Evolutionary conservation across 495 filamentous ascomycete species (phyloP).

Genomic region (Wilcoxina mikolae): DNA sequence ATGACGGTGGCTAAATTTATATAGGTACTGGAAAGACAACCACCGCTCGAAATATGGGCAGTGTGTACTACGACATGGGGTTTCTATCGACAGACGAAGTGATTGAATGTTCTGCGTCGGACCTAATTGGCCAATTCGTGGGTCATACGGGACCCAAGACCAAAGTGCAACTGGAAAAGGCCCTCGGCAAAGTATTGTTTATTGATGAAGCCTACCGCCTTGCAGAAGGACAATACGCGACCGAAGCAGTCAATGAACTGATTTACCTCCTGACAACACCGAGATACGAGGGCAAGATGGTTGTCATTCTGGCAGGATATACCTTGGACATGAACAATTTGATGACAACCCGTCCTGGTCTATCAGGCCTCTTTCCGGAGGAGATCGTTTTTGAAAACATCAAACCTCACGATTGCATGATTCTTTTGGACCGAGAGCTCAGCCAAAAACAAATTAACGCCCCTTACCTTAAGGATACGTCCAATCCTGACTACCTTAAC

Average conservation of each 20-base stretch:
- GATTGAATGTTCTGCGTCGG: constrained; percentile 45
- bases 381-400: constrained; percentile 37
- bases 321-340: constrained; percentile 53
- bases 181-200: constrained; percentile 48
- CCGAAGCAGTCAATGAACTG: constrained; percentile 61
- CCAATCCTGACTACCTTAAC: constrained; percentile 8
- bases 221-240: constrained; percentile 42
- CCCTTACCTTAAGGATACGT: constrained; percentile 4
- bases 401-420: constrained; percentile 34
- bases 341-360: constrained; percentile 45
- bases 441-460: constrained; percentile 10
- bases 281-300: constrained; percentile 45
- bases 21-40: constrained; percentile 61
- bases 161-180: constrained; percentile 41
- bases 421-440: constrained; percentile 31
- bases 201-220: constrained; percentile 57
- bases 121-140: constrained; percentile 46
- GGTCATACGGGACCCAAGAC: constrained; percentile 54
- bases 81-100: constrained; percentile 42
- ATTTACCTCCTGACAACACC: constrained; percentile 54
- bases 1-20: not conserved
- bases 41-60: constrained; percentile 55
- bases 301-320: constrained; percentile 66
- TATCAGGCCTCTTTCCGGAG: constrained; percentile 47
- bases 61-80: constrained; percentile 59